Evolutionary conservation across 2,329 filamentous ascomycete species (phyloP), one percentile per base, ranked within the genome.

Genomic region (Trichoderma atrobrunneum): DNA sequence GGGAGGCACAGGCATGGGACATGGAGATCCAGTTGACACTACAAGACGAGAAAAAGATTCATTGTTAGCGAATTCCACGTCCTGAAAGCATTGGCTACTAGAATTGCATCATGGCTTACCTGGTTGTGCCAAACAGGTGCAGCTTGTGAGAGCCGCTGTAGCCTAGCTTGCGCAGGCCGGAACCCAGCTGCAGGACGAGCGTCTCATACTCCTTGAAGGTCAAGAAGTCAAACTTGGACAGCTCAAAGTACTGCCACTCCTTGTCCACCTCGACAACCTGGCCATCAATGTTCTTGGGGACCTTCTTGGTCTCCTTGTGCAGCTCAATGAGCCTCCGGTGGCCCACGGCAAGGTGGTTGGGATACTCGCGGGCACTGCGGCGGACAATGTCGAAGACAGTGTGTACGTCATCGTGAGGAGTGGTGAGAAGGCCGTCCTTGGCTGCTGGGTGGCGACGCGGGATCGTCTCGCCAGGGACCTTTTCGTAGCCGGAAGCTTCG

Each of bases 241-340:
- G 89, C 86, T 97, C 94, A 77, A 93, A 97, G 83, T 91, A 97
- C 68, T 91, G 90, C 94, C 94, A 97, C 81, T 95, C 89, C 89
- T 97, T 97, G 74, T 97, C 93, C 39, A 96, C 89, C 83, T 95
- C 89, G 75, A 87, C 85, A 81, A 94, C 88, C 80, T 92, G 88
- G 76, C 94, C 94, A 78, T 97, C 93, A 72, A 97, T 85, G 65
- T 93, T 87, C 88, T 97, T 97, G 87, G 94, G 92, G 76, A 97
- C 85, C 87, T 94, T 96, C 86, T 95, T 97, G 76, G 88, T 91
- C 86, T 97, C 94, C 77, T 89, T 89, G 82, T 97, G 94, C 61
- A 91, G 89, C 81, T 91, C 87, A 82, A 97, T 81, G 72, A 97
- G 87, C 80, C 88, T 91, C 74, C 94, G 90, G 78, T 87, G 87